Evolutionary conservation across 228 moss, liverwort and hornwort species (phyloP), one percentile per base, ranked within the genome.

Genomic region (Sphagnum magellanicum): DNA sequence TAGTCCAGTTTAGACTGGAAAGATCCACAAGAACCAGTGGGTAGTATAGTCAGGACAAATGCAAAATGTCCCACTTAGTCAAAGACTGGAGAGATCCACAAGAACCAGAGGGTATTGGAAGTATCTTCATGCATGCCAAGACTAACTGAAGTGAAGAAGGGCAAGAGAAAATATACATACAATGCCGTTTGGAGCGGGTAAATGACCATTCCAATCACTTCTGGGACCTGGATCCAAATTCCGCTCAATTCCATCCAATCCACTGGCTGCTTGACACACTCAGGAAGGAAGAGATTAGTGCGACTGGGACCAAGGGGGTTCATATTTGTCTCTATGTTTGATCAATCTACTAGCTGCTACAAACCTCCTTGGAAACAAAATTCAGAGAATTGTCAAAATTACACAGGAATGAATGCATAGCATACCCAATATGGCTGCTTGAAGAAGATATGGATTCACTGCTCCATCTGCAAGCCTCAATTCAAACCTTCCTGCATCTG

Each of bases 371-470:
- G 2, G 60, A 5, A n/a, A 14, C 47, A 63, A 16, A 63, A 5
- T 10, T 16, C 10, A 10, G 16, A 63, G 16, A 47, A 47, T 47
- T 16, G 63, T 63, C 10, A 63, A 16, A 16, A 13, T 64, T 64
- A 61, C 61, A 6, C 61, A 11, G 61, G 16, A 61, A 6, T 10
- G 14, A 61, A 11, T 13, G 16, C 12, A 13, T 5, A 3, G 70
- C 91, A 82, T 78, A 76, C 91, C 92, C 66, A 97, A 84, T 75
- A 97, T 82, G n/a, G 79, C 87, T 72, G 96, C 96, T 81, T 91
- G 96, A 71, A 97, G 74, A 65, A 97, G 81, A 74, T 93, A 93
- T 0, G 93, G 93, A 76, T 96, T 96, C n/a, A 78, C 93, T 57
- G 96, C 91, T 59, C 96, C 96, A 65, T 96, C 93, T 47, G 93